A percentile compares a stretch with the other conserved stretches of the same genome.
Conservation (phyloP, 768 basidiomycete species). For the Agaricus blazei region DNA sequence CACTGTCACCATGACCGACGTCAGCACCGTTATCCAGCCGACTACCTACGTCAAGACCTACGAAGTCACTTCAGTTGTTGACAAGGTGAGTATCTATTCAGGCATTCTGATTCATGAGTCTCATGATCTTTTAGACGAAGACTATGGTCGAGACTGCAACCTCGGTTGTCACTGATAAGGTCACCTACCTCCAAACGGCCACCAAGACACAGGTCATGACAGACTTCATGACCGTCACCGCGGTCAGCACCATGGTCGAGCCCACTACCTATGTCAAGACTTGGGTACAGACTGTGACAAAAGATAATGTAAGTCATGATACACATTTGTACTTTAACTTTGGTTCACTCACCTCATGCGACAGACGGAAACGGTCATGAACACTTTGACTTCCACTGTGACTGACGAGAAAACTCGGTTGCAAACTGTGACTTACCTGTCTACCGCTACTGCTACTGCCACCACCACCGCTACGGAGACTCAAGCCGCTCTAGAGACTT, state of each 20-base stretch:
- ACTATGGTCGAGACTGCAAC: conserved; percentile 49
- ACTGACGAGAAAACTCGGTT: conserved; percentile 42
- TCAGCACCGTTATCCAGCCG: conserved; percentile 48
- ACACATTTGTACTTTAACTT: too few species aligned
- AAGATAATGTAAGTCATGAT: conserved; percentile 43
- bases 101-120: not conserved
- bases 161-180: conserved; percentile 43
- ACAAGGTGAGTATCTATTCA: conserved; percentile 40
- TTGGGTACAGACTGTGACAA: conserved; percentile 50
- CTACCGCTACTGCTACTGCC: conserved; percentile 41
- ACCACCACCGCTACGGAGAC: conserved; percentile 23
- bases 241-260: conserved; percentile 43
- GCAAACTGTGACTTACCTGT: conserved; percentile 47
- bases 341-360: conserved; percentile 5
- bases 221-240: conserved; percentile 48
- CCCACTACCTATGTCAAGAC: conserved; percentile 57
- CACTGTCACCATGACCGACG: conserved; percentile 48
- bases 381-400: conserved; percentile 51
- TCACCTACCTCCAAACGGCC: conserved; percentile 54
- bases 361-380: conserved; percentile 55
- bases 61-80: conserved; percentile 51
- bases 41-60: conserved; percentile 54
- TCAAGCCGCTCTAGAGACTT: conserved; percentile 41
- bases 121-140: conserved; percentile 36
- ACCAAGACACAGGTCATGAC: conserved; percentile 52